A percentile compares a stretch with the other conserved stretches of the same genome.
phyloP scores from a whole-genome alignment of 1,284 basidiomycete genomes.

The Ganoderma meredithae region DNA sequence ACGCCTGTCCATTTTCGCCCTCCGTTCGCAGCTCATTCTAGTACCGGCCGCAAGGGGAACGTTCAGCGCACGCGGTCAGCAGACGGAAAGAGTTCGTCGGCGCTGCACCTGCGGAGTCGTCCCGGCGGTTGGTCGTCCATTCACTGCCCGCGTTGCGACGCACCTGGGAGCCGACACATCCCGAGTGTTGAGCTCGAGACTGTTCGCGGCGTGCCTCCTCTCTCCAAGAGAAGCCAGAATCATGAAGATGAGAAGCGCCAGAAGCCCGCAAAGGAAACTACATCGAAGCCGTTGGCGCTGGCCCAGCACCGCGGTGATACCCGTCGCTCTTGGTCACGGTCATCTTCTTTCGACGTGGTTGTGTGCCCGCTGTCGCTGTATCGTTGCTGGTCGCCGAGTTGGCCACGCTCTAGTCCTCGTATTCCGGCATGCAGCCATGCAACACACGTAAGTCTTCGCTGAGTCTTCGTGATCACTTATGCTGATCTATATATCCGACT shows the following conservation, averaged over 20 bases:
- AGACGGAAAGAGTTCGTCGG: background rate
- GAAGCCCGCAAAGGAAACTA: background rate
- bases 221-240: constrained; percentile 2
- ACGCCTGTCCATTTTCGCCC: background rate
- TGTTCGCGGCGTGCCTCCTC: constrained; percentile 21
- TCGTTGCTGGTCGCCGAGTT: background rate
- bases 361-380: background rate
- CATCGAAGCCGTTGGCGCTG: background rate
- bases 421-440: background rate
- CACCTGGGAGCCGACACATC: background rate
- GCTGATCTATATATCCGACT: background rate
- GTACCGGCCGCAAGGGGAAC: background rate
- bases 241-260: constrained; percentile 12
- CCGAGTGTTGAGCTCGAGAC: constrained; percentile 16
- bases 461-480: background rate
- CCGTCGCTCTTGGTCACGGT: background rate
- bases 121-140: constrained; percentile 17
- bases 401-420: constrained; percentile 1
- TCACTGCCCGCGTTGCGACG: constrained; percentile 23
- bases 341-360: background rate
- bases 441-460: background rate
- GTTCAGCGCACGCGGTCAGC: constrained; percentile 8
- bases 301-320: background rate
- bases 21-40: background rate
- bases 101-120: constrained; percentile 11